Evolutionary conservation across 805 yeast species (phyloP), one percentile per base, ranked within the genome.

Genomic region (Peterozyma xylosa): DNA sequence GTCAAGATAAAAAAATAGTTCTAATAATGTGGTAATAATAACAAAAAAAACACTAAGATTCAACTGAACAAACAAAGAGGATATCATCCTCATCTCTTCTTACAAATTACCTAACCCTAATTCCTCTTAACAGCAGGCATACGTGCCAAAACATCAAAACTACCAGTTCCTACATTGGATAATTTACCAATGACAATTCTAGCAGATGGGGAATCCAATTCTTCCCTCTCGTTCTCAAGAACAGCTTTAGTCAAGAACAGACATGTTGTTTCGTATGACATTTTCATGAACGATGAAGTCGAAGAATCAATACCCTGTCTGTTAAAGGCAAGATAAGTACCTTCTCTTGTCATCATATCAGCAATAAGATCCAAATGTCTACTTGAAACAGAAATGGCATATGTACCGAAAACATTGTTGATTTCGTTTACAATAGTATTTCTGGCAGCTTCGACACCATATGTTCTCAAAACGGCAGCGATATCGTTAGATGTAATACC

Each of bases 291-390:
- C 14, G 98, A 86, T 7, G 98, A 90, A 1, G 97, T 89, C 11
- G 93, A 79, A 1, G 96, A 77, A 63, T 93, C 98, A 62, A 95
- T 90, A 65, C 99, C 99, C 69, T 88, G 96, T 74, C 99, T 86
- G 67, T 88, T 90, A 74, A 93, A 93, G 21, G 99, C 96, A 60
- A 91, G 69, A 61, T 90, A 93, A 2, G 95, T 78, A 58, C 99
- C 99, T 67, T 93, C 98, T 66, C 99, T 81, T 5, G 99, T 93
- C 99, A 93, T 93, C 88, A 87, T 86, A 66, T 93, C 99, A 51
- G 95, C 99, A 64, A 93, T 83, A 63, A 93, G 78, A 61, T 93
- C 99, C 68, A 93, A 79, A 70, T 93, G 99, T 64, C 99, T 87
- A 43, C 79, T 71, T 45, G 93, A 84, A 47, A 93, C 99, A 47